phyloP scores from a whole-genome alignment of 2,329 filamentous ascomycete genomes.

The Aspergillus luchuensis region DNA sequence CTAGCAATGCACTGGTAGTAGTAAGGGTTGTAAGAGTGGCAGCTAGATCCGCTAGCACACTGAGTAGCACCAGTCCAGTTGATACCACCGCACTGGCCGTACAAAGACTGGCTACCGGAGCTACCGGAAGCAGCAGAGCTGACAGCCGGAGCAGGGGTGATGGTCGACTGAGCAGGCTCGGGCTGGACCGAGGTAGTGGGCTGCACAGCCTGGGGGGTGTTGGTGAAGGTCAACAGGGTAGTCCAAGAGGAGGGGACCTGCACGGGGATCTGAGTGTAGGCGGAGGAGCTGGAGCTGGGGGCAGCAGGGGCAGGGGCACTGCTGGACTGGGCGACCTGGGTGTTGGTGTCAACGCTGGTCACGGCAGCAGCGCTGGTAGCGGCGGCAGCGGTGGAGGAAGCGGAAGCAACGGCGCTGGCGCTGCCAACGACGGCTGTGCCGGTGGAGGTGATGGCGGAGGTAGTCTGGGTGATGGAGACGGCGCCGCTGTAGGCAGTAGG shows the following conservation, averaged over 20 bases:
- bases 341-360: neutral
- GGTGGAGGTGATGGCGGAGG: constrained; percentile 19
- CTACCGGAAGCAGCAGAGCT: neutral
- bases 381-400: neutral
- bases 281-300: constrained; percentile 1
- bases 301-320: neutral
- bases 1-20: constrained; percentile 49
- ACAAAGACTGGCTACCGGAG: constrained; percentile 21
- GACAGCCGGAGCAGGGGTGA: constrained; percentile 3
- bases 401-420: neutral
- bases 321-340: neutral
- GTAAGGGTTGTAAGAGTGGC: constrained; percentile 46
- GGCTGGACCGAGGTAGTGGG: neutral
- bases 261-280: constrained; percentile 8
- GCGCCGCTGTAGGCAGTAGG: constrained; percentile 32
- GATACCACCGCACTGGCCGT: constrained; percentile 50
- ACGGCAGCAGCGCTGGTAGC: neutral
- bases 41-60: constrained; percentile 44
- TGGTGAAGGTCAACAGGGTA: neutral
- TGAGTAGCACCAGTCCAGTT: constrained; percentile 44
- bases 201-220: constrained; percentile 3
- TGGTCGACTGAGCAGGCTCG: neutral
- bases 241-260: constrained; percentile 12
- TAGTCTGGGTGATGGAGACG: constrained; percentile 16
- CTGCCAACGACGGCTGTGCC: constrained; percentile 13